Percentiles rank a stretch among this genome's conserved stretches.
phyloP scores from a whole-genome alignment of 768 basidiomycete genomes.

The Amanita exitialis region DNA sequence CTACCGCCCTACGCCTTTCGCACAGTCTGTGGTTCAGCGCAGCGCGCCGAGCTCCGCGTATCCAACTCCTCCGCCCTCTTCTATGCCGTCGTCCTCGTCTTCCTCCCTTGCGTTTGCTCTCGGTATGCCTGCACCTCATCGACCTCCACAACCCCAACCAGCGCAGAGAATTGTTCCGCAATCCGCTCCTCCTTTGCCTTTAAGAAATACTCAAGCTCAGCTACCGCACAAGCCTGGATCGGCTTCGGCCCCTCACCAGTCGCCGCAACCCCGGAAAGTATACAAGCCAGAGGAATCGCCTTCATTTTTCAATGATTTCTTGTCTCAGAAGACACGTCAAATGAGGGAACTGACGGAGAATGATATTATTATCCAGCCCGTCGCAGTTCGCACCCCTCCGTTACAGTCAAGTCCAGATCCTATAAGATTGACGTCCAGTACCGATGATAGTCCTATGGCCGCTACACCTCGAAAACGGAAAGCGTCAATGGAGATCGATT shows the following conservation, averaged over 20 bases:
- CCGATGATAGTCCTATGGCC: slow-evolving; percentile 12
- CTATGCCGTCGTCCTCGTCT: slow-evolving; percentile 50
- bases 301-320: slow-evolving; percentile 57
- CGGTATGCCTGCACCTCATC: slow-evolving; percentile 21
- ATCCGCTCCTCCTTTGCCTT: background rate
- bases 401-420: slow-evolving; percentile 44
- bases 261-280: slow-evolving; percentile 16
- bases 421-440: slow-evolving; percentile 29
- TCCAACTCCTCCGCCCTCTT: slow-evolving; percentile 57
- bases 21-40: slow-evolving; percentile 57
- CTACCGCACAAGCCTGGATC: background rate
- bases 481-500: slow-evolving; percentile 42
- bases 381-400: slow-evolving; percentile 10
- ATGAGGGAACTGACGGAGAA: slow-evolving; percentile 14
- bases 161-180: slow-evolving; percentile 7
- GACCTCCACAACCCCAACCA: slow-evolving; percentile 3
- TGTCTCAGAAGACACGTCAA: slow-evolving; percentile 45
- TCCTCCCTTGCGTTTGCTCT: slow-evolving; percentile 64
- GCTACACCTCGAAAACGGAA: slow-evolving; percentile 70
- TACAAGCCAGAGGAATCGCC: slow-evolving; percentile 50
- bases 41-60: slow-evolving; percentile 52
- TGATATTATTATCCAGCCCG: slow-evolving; percentile 7
- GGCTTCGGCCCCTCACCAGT: background rate
- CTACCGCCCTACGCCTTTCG: slow-evolving; percentile 47
- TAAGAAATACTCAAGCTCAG: background rate